Evolutionary conservation across 495 filamentous ascomycete genomes (phyloP).

Genomic region (Collariella sp.): DNA sequence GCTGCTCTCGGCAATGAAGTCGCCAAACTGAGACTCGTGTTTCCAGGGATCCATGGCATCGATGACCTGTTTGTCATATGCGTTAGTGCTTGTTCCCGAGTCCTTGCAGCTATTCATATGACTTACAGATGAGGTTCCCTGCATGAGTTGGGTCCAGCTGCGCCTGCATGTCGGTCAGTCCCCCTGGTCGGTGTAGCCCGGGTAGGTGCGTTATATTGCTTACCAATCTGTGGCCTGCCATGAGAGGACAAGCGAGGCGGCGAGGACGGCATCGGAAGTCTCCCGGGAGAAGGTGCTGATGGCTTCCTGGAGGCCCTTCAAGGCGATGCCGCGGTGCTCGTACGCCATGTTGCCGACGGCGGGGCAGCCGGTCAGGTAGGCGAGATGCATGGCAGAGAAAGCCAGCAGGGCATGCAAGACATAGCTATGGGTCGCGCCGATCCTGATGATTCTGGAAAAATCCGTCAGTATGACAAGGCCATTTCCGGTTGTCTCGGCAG

Average conservation of each 20-base stretch:
- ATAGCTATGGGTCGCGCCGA: conserved; percentile 71
- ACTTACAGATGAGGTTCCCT: conserved; percentile 78
- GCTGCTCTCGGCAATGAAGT: conserved; percentile 71
- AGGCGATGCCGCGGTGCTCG: conserved; percentile 73
- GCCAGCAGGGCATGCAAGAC: conserved; percentile 90
- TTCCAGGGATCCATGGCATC: conserved; percentile 91
- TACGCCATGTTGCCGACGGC: conserved; percentile 78
- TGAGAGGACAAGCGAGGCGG: conserved; percentile 82
- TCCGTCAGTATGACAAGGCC: conserved; percentile 20
- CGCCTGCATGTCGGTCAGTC: conserved; percentile 51
- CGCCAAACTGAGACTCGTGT: conserved; percentile 73
- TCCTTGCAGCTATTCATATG: not conserved
- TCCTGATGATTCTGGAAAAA: conserved; percentile 64
- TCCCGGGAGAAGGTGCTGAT: conserved; percentile 76
- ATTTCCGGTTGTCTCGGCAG: not conserved
- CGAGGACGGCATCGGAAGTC: conserved; percentile 86
- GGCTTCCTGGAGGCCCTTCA: conserved; percentile 81
- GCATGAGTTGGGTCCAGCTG: conserved; percentile 84
- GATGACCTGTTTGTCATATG: conserved; percentile 52
- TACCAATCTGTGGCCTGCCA: conserved; percentile 98
- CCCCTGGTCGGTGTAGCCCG: conserved; percentile 20
- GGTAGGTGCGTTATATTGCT: conserved; percentile 39
- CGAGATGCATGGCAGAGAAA: conserved; percentile 84
- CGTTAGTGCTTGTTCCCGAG: conserved; percentile 24
- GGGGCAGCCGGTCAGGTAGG: conserved; percentile 72